Percentiles rank a stretch among this genome's conserved stretches.
phyloP scores from a whole-genome alignment of 2,329 filamentous ascomycete genomes.

The Gnomoniopsis smithogilvyi region DNA sequence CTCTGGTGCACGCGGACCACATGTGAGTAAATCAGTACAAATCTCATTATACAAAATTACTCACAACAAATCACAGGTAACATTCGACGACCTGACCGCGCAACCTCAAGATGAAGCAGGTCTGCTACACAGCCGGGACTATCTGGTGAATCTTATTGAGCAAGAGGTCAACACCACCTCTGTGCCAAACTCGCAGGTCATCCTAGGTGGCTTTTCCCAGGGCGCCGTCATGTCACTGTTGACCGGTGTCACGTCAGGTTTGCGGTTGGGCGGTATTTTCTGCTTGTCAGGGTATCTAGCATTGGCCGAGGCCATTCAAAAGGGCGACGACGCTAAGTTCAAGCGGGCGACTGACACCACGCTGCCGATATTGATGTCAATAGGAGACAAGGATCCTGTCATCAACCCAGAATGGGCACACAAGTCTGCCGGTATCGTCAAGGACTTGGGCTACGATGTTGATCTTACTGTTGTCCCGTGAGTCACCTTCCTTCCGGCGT shows the following conservation, averaged over 20 bases:
- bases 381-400: slow-evolving; percentile 3
- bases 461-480: slow-evolving; percentile 5
- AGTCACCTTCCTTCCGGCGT: background rate
- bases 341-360: background rate
- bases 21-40: background rate
- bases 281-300: slow-evolving; percentile 7
- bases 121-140: slow-evolving; percentile 11
- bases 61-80: background rate
- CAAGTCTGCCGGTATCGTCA: background rate
- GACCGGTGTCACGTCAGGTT: background rate
- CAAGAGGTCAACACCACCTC: background rate
- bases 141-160: slow-evolving; percentile 1
- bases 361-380: slow-evolving; percentile 1
- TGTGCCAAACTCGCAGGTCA: slow-evolving; percentile 3
- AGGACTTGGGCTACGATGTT: slow-evolving; percentile 3
- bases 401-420: slow-evolving; percentile 7
- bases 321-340: background rate
- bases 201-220: slow-evolving; percentile 10
- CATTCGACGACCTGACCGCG: slow-evolving; percentile 3
- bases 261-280: background rate
- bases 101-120: slow-evolving; percentile 4
- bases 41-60: background rate
- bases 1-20: slow-evolving; percentile 3
- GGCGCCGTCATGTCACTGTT: slow-evolving; percentile 7
- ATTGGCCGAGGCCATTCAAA: slow-evolving; percentile 1